phyloP scores from a whole-genome alignment of 768 basidiomycete genomes.

The Lentinula edodes region DNA sequence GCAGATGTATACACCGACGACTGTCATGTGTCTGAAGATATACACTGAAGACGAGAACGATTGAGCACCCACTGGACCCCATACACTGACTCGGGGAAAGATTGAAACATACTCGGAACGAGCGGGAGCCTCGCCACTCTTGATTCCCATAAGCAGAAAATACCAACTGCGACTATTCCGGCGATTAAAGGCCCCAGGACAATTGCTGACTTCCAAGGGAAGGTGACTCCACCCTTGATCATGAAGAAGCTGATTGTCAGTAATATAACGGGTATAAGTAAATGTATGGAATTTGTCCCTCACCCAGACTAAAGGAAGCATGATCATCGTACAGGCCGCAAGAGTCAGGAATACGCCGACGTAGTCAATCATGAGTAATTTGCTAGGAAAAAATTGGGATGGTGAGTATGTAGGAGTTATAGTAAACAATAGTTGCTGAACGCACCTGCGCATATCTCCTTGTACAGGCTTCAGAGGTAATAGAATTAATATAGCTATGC shows the following conservation, averaged over 20 bases:
- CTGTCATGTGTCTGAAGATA: constrained; percentile 64
- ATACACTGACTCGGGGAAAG: too few relatives aligned
- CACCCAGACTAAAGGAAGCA: constrained; percentile 72
- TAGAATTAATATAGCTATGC: constrained; percentile 53
- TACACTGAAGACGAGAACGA: constrained; percentile 40
- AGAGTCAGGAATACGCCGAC: constrained; percentile 55
- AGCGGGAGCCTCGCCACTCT: constrained; percentile 65
- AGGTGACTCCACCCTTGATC: constrained; percentile 62
- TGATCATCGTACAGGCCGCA: constrained; percentile 52
- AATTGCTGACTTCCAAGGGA: constrained; percentile 64
- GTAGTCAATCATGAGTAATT: constrained; percentile 68
- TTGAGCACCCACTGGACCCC: too few relatives aligned
- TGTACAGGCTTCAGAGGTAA: constrained; percentile 66
- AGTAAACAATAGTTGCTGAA: too few relatives aligned
- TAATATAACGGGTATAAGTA: too few relatives aligned
- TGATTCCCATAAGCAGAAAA: constrained; percentile 73
- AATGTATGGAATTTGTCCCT: not conserved
- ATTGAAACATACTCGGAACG: constrained; percentile 50
- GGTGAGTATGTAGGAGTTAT: too few relatives aligned
- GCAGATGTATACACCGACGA: constrained; percentile 60
- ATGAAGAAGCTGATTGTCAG: not conserved
- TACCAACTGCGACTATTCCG: constrained; percentile 42
- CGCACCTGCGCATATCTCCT: constrained; percentile 48
- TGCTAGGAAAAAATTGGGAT: constrained; percentile 27
- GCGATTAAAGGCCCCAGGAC: constrained; percentile 57